Conservation (phyloP, 148 eudicot species). For the Fallopia convolvulus region DNA sequence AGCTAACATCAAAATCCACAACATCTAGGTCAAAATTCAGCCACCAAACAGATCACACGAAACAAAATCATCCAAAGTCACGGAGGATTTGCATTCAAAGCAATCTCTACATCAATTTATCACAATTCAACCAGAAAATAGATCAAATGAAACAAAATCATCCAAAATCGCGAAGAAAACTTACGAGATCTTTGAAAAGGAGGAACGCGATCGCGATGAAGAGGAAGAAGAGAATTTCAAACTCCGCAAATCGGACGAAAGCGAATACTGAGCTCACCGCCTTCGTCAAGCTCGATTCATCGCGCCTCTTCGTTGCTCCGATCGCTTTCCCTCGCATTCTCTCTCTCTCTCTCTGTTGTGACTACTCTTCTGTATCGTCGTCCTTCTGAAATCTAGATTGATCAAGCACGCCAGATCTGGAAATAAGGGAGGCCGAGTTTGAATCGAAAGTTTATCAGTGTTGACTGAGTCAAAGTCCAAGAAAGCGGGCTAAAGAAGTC, state of each 20-base stretch:
- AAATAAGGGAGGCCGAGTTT: not conserved
- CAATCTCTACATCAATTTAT: not conserved
- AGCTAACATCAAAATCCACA: too few species aligned
- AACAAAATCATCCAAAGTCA: not conserved
- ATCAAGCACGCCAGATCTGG: not conserved
- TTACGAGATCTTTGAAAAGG: constrained; percentile 82
- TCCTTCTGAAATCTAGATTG: not conserved
- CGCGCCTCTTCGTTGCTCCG: not conserved
- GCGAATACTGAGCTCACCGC: constrained; percentile 44
- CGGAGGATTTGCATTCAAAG: not conserved
- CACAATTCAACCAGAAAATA: not conserved
- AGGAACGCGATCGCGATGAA: constrained; percentile 70
- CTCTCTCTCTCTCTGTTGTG: not conserved
- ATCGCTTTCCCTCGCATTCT: not conserved
- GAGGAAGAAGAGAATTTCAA: constrained; percentile 82
- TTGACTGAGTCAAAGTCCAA: not conserved
- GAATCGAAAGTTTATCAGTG: not conserved
- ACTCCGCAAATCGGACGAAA: constrained; percentile 68
- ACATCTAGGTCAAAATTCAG: not conserved
- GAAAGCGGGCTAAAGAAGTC: not conserved
- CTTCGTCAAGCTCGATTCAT: constrained; percentile 38
- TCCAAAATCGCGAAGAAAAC: not conserved
- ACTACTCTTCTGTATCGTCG: not conserved
- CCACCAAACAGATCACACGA: not conserved
- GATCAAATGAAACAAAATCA: not conserved